Evolutionary conservation across 306 rosid species (phyloP), one percentile per base, ranked within the genome.

Genomic region (Citrullus mucosospermus): DNA sequence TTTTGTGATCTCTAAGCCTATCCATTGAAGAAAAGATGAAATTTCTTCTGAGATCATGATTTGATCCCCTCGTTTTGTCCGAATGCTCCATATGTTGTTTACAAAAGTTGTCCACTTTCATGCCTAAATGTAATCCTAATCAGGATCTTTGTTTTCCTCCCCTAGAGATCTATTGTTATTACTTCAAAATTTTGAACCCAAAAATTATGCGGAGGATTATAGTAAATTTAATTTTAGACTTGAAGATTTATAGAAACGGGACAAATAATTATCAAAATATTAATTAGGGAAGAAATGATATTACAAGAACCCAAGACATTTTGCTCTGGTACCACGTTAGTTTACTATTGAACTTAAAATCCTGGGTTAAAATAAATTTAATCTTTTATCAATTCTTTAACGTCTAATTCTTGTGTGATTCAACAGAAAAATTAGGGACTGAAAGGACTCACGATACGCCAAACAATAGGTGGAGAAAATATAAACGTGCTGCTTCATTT

Each of bases 391-490:
- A 4, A 1, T 51, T 14, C 8, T 53, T 53, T 16, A 53, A 53
- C 53, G 12, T 71, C n/a, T 11, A 14, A 14, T 13, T 55, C 48
- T 75, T 38, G 20, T 76, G 34, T 75, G 65, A 78, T 69, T 62
- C 17, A n/a, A 79, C 85, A 92, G 97, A 92, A 82, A 92, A 90
- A 82, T 78, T 87, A 78, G 88, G 82, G 84, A 57, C 65, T 30
- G 97, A 93, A 86, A 92, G 87, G 85, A 77, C 88, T 68, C 89
- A 90, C 59, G 98, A 93, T 81, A 51, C 80, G 75, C 86, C 96
- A 54, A 90, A 82, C 78, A 92, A 89, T 86, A 87, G 82, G 73
- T 90, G 93, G 90, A 90, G 96, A 86, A 89, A 88, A 89, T 92
- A 85, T 80, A 90, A 88, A 85, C 92, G 96, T 53, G 76, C 87